Evolutionary conservation across 305 asterid genomes (phyloP), one percentile per base, ranked within the genome.

Genomic region (Fraxinus nigra): DNA sequence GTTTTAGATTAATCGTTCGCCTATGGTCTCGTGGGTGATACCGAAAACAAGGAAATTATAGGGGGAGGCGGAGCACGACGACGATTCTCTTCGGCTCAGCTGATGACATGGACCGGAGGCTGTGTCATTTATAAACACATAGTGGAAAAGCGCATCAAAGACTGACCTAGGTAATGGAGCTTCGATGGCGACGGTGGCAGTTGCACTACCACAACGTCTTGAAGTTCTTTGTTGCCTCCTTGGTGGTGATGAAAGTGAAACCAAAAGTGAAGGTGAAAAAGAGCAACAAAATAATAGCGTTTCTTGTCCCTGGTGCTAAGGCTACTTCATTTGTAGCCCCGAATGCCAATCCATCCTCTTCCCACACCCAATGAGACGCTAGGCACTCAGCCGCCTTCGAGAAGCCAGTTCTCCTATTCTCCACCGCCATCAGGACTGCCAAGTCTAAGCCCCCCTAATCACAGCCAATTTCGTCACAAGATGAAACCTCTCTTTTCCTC

Each of bases 61-160:
- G 0, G 86, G 88, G 5, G 72, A 14, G 82, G 28, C 87, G 89
- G 77, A 89, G 87, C 8, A 83, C 86, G 20, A 80, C 18, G 6
- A 85, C 89, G 20, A 89, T 72, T 16, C 87, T 22, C 18, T 54
- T 43, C 63, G 86, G 79, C 77, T 89, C 89, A 1, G 78, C 65
- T 4, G 86, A 24, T 0, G 89, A 85, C 85, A 89, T 63, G 35
- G 85, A 16, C 85, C 67, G 3, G 67, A 65, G 4, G 84, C 14
- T n/a, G 88, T 61, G 67, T 81, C 1, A 46, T 87, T 89, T 35
- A 48, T 61, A 34, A 90, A 72, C 7, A 93, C 88, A 82, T 89
- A 92, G 76, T 89, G 87, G 79, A 92, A 80, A 9, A 92, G 91
- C 30, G 94, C 87, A 48, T 89, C 88, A 84, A 75, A 78, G 67